phyloP scores from a whole-genome alignment of 805 yeast genomes.

The Starmerella scarabaei region DNA sequence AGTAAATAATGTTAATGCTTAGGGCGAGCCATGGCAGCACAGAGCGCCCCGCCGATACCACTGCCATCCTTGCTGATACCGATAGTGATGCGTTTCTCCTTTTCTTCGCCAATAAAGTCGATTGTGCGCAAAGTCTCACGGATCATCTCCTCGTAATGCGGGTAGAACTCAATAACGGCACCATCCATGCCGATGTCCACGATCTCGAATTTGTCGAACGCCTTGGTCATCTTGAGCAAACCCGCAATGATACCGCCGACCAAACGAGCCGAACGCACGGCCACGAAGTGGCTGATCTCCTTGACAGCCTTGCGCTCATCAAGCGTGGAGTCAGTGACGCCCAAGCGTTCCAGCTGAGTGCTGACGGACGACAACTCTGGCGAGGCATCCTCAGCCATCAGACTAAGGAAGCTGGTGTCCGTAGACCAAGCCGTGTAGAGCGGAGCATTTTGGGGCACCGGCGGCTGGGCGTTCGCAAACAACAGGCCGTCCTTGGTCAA shows the following conservation, averaged over 20 bases:
- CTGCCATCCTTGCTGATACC: slow-evolving; percentile 89
- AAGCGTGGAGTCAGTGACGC: slow-evolving; percentile 43
- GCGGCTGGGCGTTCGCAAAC: slow-evolving; percentile 27
- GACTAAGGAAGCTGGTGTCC: slow-evolving; percentile 72
- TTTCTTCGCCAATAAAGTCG: slow-evolving; percentile 47
- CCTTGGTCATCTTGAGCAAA: slow-evolving; percentile 49
- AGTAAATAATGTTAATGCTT: too few relatives aligned
- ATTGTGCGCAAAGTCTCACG: slow-evolving; percentile 54
- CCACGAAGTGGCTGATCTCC: slow-evolving; percentile 59
- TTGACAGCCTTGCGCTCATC: slow-evolving; percentile 69
- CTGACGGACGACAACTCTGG: slow-evolving; percentile 35
- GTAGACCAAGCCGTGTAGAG: slow-evolving; percentile 52
- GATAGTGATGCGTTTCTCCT: slow-evolving; percentile 60
- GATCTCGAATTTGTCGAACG: slow-evolving; percentile 51
- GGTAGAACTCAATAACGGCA: slow-evolving; percentile 83
- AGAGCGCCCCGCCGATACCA: slow-evolving; percentile 94
- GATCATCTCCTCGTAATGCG: slow-evolving; percentile 69
- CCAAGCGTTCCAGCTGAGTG: slow-evolving; percentile 41
- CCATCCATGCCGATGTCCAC: slow-evolving; percentile 96
- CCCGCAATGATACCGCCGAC: slow-evolving; percentile 88
- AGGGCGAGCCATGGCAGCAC: slow-evolving; percentile 42
- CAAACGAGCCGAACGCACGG: slow-evolving; percentile 78
- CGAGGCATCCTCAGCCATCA: slow-evolving; percentile 74
- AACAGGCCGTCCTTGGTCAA: slow-evolving; percentile 42
- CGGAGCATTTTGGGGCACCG: slow-evolving; percentile 26